Evolutionary conservation across 2,329 filamentous ascomycete genomes (phyloP), one percentile per base, ranked within the genome.

Genomic region (Parastagonospora nodorum): DNA sequence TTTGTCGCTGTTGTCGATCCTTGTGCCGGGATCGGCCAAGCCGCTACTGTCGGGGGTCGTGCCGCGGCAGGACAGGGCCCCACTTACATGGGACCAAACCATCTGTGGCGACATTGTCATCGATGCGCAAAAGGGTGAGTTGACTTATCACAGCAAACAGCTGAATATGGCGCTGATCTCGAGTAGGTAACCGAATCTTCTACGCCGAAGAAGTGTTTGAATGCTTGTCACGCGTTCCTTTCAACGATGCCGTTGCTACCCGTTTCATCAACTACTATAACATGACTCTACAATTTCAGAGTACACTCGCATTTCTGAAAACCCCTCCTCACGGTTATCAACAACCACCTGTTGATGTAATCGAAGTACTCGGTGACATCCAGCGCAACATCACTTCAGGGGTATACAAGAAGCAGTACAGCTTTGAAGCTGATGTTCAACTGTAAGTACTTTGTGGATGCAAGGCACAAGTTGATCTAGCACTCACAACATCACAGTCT

Each of bases 201-300:
- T 47, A 32, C n/a, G 55, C 55, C 14, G 38, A 44, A 14, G 42
- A 53, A 12, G 57, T 46, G 5, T 60, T 53, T 30, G 42, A 40
- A 30, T 82, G 79, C 50, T 64, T 81, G 8, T 70, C 56, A 2
- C 75, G 64, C 19, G 75, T 80, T 6, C 78, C 80, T 0, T 79
- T 82, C 56, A 74, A 78, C 43, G 24, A 68, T 3, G 77, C 74
- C 6, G 74, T 77, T 1, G 78, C 78, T 2, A 60, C 69, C 5
- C 64, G 74, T 1, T 78, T 81, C 48, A 50, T 81, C 4, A 52
- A 72, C 6, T 80, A 81, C 50, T 75, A 73, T 45, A 77, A 77
- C 50, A 68, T 75, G 12, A 78, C 76, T 0, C 42, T 81, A 1
- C 74, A 78, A 42, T 78, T 78, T 38, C 77, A 80, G 40, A 76